Base-by-base conservation (phyloP, 2,329 filamentous ascomycete species). In the Blastomyces gilchristii region DNA sequence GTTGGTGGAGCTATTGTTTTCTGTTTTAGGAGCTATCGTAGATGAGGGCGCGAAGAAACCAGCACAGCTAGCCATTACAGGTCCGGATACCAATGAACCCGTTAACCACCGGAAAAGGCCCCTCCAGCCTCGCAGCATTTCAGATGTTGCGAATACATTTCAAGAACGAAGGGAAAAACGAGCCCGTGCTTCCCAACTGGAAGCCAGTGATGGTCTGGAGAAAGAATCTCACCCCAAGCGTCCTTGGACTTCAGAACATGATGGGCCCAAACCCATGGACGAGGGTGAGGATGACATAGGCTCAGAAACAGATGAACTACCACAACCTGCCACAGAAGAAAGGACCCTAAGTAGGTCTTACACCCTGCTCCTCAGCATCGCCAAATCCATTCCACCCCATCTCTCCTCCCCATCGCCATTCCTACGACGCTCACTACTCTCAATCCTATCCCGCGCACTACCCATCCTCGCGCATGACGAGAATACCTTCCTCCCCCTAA, bases 301-400 rank as follows among this genome's bases (percentile, higher is more conserved):
- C 34, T 69, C 72, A 5, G 66, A 72, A 39, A 64, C 70, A 54
- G 74, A 78, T 41, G 68, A 77, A 0, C 64, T 76, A 11, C 67
- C 72, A 54, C 74, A 74, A 16, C 69, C 70, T 8, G 72, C 73
- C 14, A 74, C 74, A 53, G 81, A 84, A 63, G 80, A 83, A 25
- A 85, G 86, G n/a, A 86, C 87, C 0, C 76, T 83, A 45, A 89
- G 88, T 56, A 88, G 89, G 67, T 90, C 89, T 0, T 95, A 95
- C 74, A 81, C 81, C n/a, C 82, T 97, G 12, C 83, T 97, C 3
- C 82, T 91, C 43, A 87, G 87, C 63, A 94, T 99, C 63, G 85
- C 91, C 31, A 84, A 84, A 58, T 85, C 96, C 0, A 93, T 91
- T 5, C 92, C 96, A 71, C 87, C 96, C 72, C 94, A 97, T 74